Base-by-base conservation (phyloP, 768 basidiomycete species). In the Suillus spraguei region DNA sequence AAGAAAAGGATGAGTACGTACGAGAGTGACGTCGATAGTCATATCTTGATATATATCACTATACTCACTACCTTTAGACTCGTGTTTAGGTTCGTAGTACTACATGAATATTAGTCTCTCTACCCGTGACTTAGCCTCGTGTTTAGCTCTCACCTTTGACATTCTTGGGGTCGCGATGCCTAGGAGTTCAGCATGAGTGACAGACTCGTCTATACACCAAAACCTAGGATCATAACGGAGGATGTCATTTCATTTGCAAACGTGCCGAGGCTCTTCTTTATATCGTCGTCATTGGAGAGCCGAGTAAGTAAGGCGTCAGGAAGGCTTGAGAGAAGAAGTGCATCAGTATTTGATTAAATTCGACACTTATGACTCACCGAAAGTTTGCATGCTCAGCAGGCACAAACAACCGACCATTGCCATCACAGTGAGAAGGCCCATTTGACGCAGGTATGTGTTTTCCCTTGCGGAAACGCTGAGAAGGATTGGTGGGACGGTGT, bases 191-290 rank as follows among this genome's bases (percentile, higher is more conserved):
- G 35, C 41, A 60, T 66, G 36, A 49, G 11, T 47, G 35, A 55
- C 28, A 33, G 49, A 38, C 24, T 49, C 14, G 16, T 9, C 22
- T 32, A 4, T 20, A 5, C 22, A 42, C 6, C 52, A 74, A 60
- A 63, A 88, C 94, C 91, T 53, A 97, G 78, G 60, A 98, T 95
- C 92, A 95, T 95, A 0, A 94, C 91, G 32, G 89, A 89, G 3
- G 92, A 87, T 1, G 90, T 87, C 94, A 99, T 98, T 77, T 99
- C 97, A 66, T 86, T 89, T 1, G 95, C 94, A 76, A 99, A 99
- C 0, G 97, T 98, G 67, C 95, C 97, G 32, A 99, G 74, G 50
- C 84, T 91, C 70, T 87, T 90, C 74, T 97, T 94, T 71, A 95
- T 83, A 68, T 94, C 90, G 70, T 98, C 95, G 66, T 99, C 95